Evolutionary conservation across 371 early-diverging fungal genomes (phyloP), one percentile per base, ranked within the genome.

Genomic region (Gilbertella persicaria): DNA sequence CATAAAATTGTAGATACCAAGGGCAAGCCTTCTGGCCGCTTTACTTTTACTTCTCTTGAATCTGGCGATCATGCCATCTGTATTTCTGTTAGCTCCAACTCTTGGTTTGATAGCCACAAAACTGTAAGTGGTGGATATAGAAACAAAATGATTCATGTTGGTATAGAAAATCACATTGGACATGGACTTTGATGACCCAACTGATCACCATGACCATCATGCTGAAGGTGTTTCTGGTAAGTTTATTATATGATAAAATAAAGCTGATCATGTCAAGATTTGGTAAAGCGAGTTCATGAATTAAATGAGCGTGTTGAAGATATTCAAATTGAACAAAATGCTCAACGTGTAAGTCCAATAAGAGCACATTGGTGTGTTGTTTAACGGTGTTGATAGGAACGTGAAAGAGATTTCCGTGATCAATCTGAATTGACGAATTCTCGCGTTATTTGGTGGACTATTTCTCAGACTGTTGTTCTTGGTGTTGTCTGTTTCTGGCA

Each of bases 1-100:
- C 67, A 76, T 61, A 69, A 75, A 24, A 70, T 90, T 26, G 79
- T 91, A 52, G 85, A 88, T 55, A 91, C 91, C 62, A 88, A 88
- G 69, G 80, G 90, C 50, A 62, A 64, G 5, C 62, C 84, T 41
- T 57, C 66, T 53, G 97, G 95, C 44, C 82, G 84, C 56, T 95
- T 96, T 61, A 86, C 86, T 41, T 97, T 96, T 60, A 93, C 96
- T 14, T 85, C 95, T 17, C 77, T 85, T 23, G 90, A 89, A 40
- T 80, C 90, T 19, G 96, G 97, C 38, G 89, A 94, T 62, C 95
- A 97, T 69, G 67, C 83, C 26, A 92, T 97, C 58, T 97, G 97
- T 70, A 66, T 97, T 29, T 75, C 79, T 45, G 73, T 81, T 30
- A 73, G 72, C 33, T 71, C 84, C 20, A 73, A 58, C 23, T 64